Evolutionary conservation across 345 rosid species (phyloP).

Genomic region (Balakata baccata): DNA sequence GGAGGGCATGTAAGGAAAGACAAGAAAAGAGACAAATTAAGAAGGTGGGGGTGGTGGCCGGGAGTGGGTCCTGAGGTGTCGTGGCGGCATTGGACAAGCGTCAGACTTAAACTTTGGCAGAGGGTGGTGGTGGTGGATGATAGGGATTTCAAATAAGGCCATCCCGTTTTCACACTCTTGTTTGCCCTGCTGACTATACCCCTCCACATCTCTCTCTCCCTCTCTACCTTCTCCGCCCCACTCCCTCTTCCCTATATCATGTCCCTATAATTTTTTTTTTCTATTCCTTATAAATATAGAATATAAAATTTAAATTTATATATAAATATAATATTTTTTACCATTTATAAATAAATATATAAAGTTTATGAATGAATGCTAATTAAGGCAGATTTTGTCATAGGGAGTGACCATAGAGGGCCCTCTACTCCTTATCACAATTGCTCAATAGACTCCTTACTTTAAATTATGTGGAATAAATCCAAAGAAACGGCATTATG

Average conservation of each 20-base stretch:
- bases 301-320: no score
- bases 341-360: no score
- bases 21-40: conserved; percentile 36
- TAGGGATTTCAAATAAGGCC: background rate
- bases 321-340: no score
- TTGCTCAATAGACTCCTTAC: background rate
- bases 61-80: conserved; percentile 31
- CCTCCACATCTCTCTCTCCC: no score
- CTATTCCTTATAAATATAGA: no score
- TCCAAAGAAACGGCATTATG: no score
- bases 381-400: background rate
- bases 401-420: background rate
- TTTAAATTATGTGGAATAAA: no score
- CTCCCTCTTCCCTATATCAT: no score
- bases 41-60: conserved; percentile 33
- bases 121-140: background rate
- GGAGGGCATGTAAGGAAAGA: conserved; percentile 6
- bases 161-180: conserved; percentile 14
- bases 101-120: conserved; percentile 5
- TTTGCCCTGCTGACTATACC: conserved; percentile 1
- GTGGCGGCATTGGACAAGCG: conserved; percentile 34
- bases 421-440: background rate
- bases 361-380: no score
- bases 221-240: no score
- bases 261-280: no score